phyloP scores from a whole-genome alignment of 495 filamentous ascomycete species.

The Pseudoneurospora amorphoporcata region DNA sequence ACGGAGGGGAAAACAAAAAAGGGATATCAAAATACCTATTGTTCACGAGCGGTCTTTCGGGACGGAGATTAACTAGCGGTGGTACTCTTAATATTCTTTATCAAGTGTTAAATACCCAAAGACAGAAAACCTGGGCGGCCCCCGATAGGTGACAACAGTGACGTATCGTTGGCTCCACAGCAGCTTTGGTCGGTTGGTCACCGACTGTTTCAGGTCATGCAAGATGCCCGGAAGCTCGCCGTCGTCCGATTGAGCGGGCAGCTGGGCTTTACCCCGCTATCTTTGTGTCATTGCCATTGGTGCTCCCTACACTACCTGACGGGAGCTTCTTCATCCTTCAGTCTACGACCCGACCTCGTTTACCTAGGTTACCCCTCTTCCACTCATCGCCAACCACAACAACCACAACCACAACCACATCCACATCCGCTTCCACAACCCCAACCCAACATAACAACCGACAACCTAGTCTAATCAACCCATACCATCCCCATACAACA shows the following conservation, averaged over 20 bases:
- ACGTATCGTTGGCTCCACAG: background rate
- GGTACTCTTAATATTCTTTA: too few species aligned
- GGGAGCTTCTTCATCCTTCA: background rate
- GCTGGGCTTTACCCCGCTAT: background rate
- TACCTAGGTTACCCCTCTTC: background rate
- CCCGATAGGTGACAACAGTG: background rate
- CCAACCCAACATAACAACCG: background rate
- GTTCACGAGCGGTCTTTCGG: background rate
- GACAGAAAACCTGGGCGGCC: background rate
- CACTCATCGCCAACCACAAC: background rate
- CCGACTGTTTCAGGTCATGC: background rate
- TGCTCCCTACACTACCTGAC: background rate
- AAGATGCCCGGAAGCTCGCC: background rate
- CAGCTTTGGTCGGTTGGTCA: background rate
- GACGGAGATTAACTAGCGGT: background rate
- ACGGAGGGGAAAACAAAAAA: too few species aligned
- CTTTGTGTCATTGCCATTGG: background rate
- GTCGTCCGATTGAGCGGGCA: background rate
- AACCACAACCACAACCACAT: background rate
- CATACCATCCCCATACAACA: background rate
- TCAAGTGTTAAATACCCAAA: background rate
- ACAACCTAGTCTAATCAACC: background rate
- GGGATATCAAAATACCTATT: background rate
- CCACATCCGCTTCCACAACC: background rate
- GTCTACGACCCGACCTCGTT: background rate